Conservation (phyloP, 1,139 yeast genomes). For the Suhomyces bolitotheri region DNA sequence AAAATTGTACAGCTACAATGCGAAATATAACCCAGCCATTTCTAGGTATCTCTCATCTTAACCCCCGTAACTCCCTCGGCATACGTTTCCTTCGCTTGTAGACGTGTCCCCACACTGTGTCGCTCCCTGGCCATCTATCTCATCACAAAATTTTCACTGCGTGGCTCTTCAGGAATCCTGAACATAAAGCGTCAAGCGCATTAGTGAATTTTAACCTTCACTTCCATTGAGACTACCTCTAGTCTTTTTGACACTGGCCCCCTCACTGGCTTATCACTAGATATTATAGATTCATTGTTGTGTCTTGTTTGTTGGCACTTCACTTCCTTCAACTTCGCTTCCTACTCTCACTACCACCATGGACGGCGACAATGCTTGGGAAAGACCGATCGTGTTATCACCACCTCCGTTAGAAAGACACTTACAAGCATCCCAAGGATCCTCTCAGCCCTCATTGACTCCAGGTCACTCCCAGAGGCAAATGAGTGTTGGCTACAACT, state of each 20-base stretch:
- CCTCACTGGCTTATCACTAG: too few relatives aligned
- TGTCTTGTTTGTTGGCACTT: too few relatives aligned
- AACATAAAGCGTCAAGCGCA: constrained; percentile 8
- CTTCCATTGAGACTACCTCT: constrained; percentile 3
- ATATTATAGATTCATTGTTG: too few relatives aligned
- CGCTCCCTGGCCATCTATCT: constrained; percentile 8
- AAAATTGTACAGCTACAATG: neutral
- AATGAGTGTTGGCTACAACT: constrained; percentile 46
- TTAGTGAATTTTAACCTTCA: constrained; percentile 2
- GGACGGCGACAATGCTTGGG: constrained; percentile 19
- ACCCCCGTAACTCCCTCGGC: too few relatives aligned
- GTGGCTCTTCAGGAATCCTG: constrained; percentile 8
- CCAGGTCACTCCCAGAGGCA: constrained; percentile 31
- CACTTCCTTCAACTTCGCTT: too few relatives aligned
- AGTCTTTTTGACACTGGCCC: constrained; percentile 2
- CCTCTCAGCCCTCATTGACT: neutral
- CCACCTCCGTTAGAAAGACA: constrained; percentile 40
- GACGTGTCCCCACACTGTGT: neutral
- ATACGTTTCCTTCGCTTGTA: neutral
- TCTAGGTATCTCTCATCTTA: too few relatives aligned
- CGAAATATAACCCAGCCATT: too few relatives aligned
- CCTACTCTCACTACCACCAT: constrained; percentile 6
- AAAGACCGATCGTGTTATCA: constrained; percentile 42
- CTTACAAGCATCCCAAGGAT: constrained; percentile 4
- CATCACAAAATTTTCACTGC: constrained; percentile 15